phyloP scores from a whole-genome alignment of 345 rosid genomes.

The Lagerstroemia speciosa region DNA sequence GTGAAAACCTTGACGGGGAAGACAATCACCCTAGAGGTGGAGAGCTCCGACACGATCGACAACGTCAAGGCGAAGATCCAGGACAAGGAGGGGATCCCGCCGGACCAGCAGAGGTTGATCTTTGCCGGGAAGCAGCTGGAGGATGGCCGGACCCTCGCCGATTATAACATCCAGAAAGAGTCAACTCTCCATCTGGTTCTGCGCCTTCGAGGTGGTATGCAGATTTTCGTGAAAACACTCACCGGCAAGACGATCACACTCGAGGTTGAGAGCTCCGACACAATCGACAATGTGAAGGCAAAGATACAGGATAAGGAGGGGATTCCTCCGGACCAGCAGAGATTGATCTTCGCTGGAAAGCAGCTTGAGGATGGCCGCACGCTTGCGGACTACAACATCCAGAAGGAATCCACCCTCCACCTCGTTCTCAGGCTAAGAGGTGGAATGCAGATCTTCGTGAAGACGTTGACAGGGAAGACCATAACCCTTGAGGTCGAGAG shows the following conservation, averaged over 20 bases:
- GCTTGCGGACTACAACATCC: not conserved
- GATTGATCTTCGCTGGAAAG: not conserved
- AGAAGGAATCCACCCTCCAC: not conserved
- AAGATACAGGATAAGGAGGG: not conserved
- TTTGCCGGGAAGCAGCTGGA: not conserved
- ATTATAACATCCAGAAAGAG: not conserved
- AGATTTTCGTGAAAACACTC: not conserved
- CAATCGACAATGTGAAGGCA: not conserved
- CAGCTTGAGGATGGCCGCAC: not conserved
- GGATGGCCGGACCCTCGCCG: not conserved
- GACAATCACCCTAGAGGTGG: constrained; percentile 1
- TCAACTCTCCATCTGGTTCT: not conserved
- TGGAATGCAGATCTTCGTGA: not conserved
- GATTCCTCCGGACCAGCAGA: not conserved
- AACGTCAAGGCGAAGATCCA: constrained; percentile 1
- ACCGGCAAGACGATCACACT: not conserved
- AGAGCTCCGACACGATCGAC: not conserved
- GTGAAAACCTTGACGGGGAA: not conserved
- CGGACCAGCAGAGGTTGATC: constrained; percentile 2
- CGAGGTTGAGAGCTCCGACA: constrained; percentile 1
- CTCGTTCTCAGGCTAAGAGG: not conserved
- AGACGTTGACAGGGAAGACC: not conserved
- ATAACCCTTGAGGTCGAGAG: not conserved
- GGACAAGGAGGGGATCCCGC: not conserved
- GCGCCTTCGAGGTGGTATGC: not conserved